Conservation (phyloP, 345 rosid species). For the Iberis pinnata region DNA sequence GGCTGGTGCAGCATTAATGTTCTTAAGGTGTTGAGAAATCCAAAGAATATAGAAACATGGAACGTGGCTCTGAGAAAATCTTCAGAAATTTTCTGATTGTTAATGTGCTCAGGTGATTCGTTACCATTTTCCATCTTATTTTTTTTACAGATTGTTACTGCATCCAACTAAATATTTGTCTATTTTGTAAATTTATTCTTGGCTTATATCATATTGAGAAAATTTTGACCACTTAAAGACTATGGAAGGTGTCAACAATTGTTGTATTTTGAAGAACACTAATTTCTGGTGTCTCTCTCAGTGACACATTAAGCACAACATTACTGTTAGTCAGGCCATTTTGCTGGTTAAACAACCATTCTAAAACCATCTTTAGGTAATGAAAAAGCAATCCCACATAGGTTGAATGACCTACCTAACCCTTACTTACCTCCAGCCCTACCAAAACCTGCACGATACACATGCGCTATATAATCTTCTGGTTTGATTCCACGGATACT, state of each 20-base stretch:
- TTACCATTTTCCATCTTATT: slow-evolving; percentile 1
- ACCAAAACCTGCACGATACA: slow-evolving; percentile 1
- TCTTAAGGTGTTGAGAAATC: neutral
- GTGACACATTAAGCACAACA: neutral
- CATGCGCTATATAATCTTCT: slow-evolving; percentile 15
- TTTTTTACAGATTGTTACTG: slow-evolving; percentile 17
- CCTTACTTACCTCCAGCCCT: slow-evolving; percentile 21
- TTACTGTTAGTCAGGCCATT: slow-evolving; percentile 2
- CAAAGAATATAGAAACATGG: slow-evolving; percentile 6
- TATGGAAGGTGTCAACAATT: neutral
- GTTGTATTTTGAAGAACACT: slow-evolving; percentile 10
- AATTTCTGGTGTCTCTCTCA: neutral
- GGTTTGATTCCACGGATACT: neutral
- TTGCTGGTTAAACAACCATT: slow-evolving; percentile 11
- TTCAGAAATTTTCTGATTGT: slow-evolving; percentile 1
- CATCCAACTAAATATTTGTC: slow-evolving; percentile 2
- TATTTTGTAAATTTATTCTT: slow-evolving; percentile 2
- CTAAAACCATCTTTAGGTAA: slow-evolving; percentile 15
- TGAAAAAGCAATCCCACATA: slow-evolving; percentile 20
- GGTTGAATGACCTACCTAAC: slow-evolving; percentile 34
- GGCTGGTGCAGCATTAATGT: slow-evolving; percentile 2
- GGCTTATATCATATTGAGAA: slow-evolving; percentile 10
- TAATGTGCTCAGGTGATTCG: slow-evolving; percentile 21
- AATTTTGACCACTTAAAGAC: slow-evolving; percentile 14
- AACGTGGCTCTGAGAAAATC: slow-evolving; percentile 3